Conservation (phyloP, 208 protist species). For the Tritrichomonas musculus region DNA sequence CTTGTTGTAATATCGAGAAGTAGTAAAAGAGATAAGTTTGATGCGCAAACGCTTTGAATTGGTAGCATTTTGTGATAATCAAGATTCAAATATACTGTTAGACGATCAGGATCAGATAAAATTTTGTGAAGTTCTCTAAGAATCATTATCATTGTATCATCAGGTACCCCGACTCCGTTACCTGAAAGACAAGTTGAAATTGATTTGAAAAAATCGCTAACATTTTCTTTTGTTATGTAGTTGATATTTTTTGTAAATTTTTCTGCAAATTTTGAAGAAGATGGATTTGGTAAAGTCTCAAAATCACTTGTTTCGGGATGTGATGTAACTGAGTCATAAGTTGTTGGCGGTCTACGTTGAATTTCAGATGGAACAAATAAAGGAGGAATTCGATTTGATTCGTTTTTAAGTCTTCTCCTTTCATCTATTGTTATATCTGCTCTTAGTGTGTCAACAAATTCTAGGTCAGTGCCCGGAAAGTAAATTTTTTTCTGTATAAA, state of each 20-base stretch:
- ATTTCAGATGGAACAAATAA: neutral
- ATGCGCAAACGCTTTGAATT: too few relatives aligned
- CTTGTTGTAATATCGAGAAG: too few relatives aligned
- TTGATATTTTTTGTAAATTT: neutral
- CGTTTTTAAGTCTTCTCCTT: neutral
- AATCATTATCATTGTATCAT: too few relatives aligned
- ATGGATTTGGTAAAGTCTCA: neutral
- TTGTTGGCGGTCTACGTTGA: neutral
- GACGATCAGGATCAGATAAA: too few relatives aligned
- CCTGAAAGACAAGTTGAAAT: neutral
- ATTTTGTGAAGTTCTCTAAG: too few relatives aligned
- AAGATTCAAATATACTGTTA: too few relatives aligned
- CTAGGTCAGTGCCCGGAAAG: neutral
- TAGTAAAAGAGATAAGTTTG: too few relatives aligned
- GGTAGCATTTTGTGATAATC: too few relatives aligned
- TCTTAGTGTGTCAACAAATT: neutral
- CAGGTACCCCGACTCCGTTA: too few relatives aligned
- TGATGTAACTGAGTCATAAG: neutral
- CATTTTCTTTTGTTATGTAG: neutral
- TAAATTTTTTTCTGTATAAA: neutral
- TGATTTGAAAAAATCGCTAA: neutral
- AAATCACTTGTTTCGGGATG: neutral
- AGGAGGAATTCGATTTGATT: neutral
- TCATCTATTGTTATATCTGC: neutral
- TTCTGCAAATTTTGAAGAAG: neutral